Conservation (phyloP, 192 early-diverging fungal genomes). For the Rhizophagus prolifer region DNA sequence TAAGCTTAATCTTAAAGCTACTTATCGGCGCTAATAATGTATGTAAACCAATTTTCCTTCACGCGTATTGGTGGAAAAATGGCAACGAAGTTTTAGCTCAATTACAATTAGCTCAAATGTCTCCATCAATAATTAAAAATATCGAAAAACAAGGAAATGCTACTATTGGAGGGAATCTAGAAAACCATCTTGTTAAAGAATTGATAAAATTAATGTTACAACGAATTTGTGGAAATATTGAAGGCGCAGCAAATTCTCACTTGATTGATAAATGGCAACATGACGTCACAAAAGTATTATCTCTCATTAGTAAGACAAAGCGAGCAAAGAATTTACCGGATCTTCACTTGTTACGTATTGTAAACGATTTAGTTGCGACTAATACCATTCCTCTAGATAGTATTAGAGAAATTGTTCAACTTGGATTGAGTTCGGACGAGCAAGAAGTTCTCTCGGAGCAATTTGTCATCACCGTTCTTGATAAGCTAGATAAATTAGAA, state of each 20-base stretch:
- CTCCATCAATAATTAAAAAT: constrained; percentile 7
- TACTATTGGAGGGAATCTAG: background rate
- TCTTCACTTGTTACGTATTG: too few species aligned
- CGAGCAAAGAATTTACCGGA: background rate
- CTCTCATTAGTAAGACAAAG: background rate
- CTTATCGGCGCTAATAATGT: constrained; percentile 6
- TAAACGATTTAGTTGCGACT: constrained; percentile 22
- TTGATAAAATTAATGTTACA: background rate
- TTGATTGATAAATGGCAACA: background rate
- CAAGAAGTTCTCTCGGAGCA: background rate
- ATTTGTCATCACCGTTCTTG: constrained; percentile 2
- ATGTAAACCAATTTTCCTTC: constrained; percentile 11
- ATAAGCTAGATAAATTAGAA: constrained; percentile 10
- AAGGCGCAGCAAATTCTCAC: background rate
- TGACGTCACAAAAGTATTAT: constrained; percentile 8
- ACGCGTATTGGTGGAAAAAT: constrained; percentile 29
- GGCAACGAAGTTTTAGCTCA: constrained; percentile 15
- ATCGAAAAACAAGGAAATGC: background rate
- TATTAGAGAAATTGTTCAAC: background rate
- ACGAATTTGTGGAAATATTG: background rate
- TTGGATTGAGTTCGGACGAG: background rate
- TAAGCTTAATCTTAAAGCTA: constrained; percentile 3
- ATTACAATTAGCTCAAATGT: constrained; percentile 22
- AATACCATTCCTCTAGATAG: background rate
- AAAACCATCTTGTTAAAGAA: background rate